Evolutionary conservation across 2,329 filamentous ascomycete species (phyloP).

Genomic region (Aspergillus sp.): DNA sequence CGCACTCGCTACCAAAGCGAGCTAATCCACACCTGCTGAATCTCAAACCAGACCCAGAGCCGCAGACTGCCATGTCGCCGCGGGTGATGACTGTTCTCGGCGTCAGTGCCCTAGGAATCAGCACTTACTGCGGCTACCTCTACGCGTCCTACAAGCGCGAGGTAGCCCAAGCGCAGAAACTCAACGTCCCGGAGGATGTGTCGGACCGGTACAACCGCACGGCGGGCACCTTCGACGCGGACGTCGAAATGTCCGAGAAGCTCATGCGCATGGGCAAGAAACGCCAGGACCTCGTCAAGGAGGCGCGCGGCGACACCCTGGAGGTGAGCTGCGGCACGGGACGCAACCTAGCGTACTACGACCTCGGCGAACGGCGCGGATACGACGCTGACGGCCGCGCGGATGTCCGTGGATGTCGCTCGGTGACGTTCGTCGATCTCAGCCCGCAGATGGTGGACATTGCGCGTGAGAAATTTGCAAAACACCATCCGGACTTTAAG

Average conservation of each 20-base stretch:
- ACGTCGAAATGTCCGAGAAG: slow-evolving; percentile 44
- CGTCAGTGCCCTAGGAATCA: slow-evolving; percentile 38
- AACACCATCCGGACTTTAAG: slow-evolving; percentile 30
- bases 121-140: slow-evolving; percentile 43
- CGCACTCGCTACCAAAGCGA: slow-evolving; percentile 19
- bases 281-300: slow-evolving; percentile 40
- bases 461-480: slow-evolving; percentile 42
- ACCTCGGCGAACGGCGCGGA: slow-evolving; percentile 35
- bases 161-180: slow-evolving; percentile 27
- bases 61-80: slow-evolving; percentile 24
- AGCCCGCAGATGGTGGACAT: slow-evolving; percentile 49
- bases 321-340: slow-evolving; percentile 52
- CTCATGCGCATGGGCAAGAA: slow-evolving; percentile 41
- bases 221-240: slow-evolving; percentile 43
- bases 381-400: slow-evolving; percentile 29
- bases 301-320: slow-evolving; percentile 46
- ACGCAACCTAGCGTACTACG: slow-evolving; percentile 47
- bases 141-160: slow-evolving; percentile 43
- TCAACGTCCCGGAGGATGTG: slow-evolving; percentile 40
- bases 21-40: slow-evolving; percentile 22
- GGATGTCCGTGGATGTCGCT: slow-evolving; percentile 34
- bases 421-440: slow-evolving; percentile 48
- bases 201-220: slow-evolving; percentile 47
- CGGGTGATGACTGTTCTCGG: slow-evolving; percentile 36
- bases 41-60: slow-evolving; percentile 15